Evolutionary conservation across 2,329 filamentous ascomycete species (phyloP), one percentile per base, ranked within the genome.

Genomic region (Neofusicoccum cordaticola): DNA sequence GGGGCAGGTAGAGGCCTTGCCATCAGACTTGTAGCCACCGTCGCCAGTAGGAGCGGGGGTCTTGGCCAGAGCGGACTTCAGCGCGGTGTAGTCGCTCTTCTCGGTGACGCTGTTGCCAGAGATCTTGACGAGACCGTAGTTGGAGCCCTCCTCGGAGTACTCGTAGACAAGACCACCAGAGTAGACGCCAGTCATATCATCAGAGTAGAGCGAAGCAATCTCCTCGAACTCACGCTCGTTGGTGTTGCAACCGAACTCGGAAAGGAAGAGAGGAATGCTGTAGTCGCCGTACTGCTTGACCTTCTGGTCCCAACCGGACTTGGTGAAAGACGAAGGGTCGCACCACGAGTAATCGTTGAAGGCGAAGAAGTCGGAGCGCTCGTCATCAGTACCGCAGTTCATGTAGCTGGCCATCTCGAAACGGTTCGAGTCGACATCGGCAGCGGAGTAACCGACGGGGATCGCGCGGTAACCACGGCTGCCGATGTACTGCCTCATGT

Each of bases 121-220:
- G 73, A 95, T 82, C 65, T 86, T 80, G 74, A 93, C 92, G 66
- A 96, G 88, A 68, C 93, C 94, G 78, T 88, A 98, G 51, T 88
- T 84, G 80, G 88, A 77, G 51, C 71, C 71, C 70, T 77, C 75
- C 73, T 90, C 81, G 9, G 90, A 89, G 83, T 97, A 99, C 80
- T 98, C 93, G 81, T 97, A 99, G 78, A 97, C 91, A 44, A 99
- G 86, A 77, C 95, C 95, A 72, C 95, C 95, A 45, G 93, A 97
- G 86, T 97, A 98, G 72, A 97, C 93, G 17, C 78, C 71, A 7
- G 90, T 93, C 94, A 98, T 98, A 66, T 97, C 77, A 19, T 78
- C 79, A 79, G 82, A 86, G 89, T 97, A 98, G 65, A 99, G 84
- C 51, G 93, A 84, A 53, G 79, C 78, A 61, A 97, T 80, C 81